Evolutionary conservation across 2,329 filamentous ascomycete species (phyloP).

Genomic region (Nothopassalora personata): DNA sequence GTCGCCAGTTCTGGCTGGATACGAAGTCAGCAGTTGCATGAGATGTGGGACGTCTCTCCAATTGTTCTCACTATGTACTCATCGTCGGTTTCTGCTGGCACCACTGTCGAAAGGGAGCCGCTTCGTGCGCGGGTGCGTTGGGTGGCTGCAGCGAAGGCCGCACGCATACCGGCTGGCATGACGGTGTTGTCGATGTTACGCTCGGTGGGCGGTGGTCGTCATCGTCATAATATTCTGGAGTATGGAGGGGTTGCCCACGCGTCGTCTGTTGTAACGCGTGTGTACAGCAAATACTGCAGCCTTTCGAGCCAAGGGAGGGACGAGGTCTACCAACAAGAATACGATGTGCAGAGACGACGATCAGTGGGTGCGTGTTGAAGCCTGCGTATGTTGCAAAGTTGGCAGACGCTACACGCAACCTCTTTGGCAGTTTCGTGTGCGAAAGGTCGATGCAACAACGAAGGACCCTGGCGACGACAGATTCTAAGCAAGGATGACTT

Average conservation of each 20-base stretch:
- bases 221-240: background rate
- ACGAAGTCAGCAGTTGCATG: too few species aligned
- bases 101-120: constrained; percentile 44
- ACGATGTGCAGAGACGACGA: background rate
- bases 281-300: background rate
- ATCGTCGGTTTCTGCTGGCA: constrained; percentile 41
- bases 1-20: constrained; percentile 39
- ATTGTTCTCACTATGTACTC: constrained; percentile 37
- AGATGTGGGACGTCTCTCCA: too few species aligned
- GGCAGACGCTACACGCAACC: background rate
- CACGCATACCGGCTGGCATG: constrained; percentile 23
- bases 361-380: background rate
- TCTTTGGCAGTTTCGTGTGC: background rate
- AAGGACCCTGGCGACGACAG: too few species aligned
- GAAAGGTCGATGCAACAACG: background rate
- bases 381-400: background rate
- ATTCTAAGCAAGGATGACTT: too few species aligned
- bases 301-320: background rate
- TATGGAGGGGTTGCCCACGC: background rate
- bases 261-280: background rate
- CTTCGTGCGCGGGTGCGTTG: constrained; percentile 26
- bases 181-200: background rate
- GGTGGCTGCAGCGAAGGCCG: constrained; percentile 28
- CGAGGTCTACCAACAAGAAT: background rate
- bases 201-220: background rate